Evolutionary conservation across 2,329 filamentous ascomycete genomes (phyloP), one percentile per base, ranked within the genome.

Genomic region (Beauveria caledonica): DNA sequence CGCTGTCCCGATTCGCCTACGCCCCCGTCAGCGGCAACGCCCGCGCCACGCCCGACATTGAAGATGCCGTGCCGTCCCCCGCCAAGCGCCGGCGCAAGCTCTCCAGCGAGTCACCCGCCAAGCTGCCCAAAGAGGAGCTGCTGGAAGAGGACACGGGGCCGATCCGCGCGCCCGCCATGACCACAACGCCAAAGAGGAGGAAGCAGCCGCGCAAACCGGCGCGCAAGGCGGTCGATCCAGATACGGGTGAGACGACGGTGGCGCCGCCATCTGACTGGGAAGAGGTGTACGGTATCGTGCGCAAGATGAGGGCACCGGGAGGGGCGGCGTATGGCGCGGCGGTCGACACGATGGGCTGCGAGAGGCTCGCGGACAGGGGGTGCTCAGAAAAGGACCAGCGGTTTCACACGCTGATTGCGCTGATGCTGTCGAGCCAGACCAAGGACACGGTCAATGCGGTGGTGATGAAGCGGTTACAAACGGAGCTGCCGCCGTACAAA

Each of bases 261-360:
- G 71, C 74, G n/a, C 84, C 91, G 1, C 92, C 92, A 0, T 80
- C 85, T 0, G 86, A 92, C 70, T 97, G 94, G 94, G 85, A 91
- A 63, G 82, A 86, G 60, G 85, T 96, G 61, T 99, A 97, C 74
- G 75, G 80, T 39, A 76, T 84, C 0, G 88, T 95, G 49, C 87
- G 87, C 68, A 81, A 84, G 68, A 97, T 97, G 92, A 87, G 85
- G 2, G 72, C 74, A 5, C 71, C 75, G 0, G 80, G 79, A 3
- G 80, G 80, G 7, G 69, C 74, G 75, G 75, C 88, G 70, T 70
- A 82, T 77, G 74, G 88, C 82, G 94, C 94, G 1, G 89, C 93
- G 0, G 94, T 99, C 11, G 94, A 99, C 72, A 97, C 93, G 0
- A 97, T 97, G 92, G 94, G 94, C 11, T 99, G 94, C 74, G 92